Base-by-base conservation (phyloP, 1,139 yeast species). In the Debaryomyces subglobosus region DNA sequence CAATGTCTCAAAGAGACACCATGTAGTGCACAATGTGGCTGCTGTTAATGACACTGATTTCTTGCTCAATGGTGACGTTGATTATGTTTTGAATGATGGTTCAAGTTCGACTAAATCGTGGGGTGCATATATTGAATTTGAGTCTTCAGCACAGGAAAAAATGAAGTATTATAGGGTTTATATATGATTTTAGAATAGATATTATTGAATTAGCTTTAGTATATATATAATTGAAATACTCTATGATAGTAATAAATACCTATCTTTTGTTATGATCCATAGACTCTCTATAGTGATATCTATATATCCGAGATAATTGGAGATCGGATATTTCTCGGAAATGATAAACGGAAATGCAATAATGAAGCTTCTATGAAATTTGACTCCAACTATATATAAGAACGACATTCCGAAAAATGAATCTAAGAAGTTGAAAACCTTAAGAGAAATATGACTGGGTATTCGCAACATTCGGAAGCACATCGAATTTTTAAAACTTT, bases 131-230 rank as follows among this genome's bases (percentile, higher is more conserved):
- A 54, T 59, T 49, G 47, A 51, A 16, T 54, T 62, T 40, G 55
- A 50, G 4, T 42, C 45, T 3, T 47, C 34, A 33, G 24, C 39
- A 2, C 49, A 37, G 7, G 50, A 44, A 12, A 55, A 53, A 46
- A 54, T 63, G 59, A 47, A 53, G 41, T 53, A 35, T 39, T 63
- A 63, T 46, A 64, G 60, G 46, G 67, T 63, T 5, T 61, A 58
- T 44, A 44, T 60, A 12, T 40, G 65, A 62, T 44, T 45, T 3
- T 18, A 18, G 20, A 18, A 3, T 18, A 3, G 4, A 18, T 18
- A 18, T 18, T 3, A 18, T 18, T 18, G 20, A 18, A n/a, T n/a
- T n/a, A 18, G 20, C 4, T 18, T 4, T 18, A 3, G 4, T 57
- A 9, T 42, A 5, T 21, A 21, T 21, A 21, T 21, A 21, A 5